Evolutionary conservation across 768 basidiomycete species (phyloP).

Genomic region (Neoboletus subvelutipes): DNA sequence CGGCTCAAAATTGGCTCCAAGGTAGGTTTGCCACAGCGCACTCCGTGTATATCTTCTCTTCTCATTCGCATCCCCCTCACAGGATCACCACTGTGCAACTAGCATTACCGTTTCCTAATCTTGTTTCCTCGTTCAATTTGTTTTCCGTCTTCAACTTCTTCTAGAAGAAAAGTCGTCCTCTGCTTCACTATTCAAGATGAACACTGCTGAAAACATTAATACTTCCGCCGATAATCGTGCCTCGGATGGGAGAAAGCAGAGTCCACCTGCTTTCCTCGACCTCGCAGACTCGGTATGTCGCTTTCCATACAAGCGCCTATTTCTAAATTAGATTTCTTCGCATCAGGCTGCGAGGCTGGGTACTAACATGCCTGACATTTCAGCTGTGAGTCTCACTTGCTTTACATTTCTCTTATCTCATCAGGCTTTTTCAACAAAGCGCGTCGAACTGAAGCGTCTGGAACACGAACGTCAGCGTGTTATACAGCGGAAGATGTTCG

Average conservation of each 20-base stretch:
- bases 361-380: conserved; percentile 84
- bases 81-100: conserved; percentile 70
- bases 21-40: conserved; percentile 37
- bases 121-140: conserved; percentile 47
- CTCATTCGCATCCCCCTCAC: conserved; percentile 19
- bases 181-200: conserved; percentile 58
- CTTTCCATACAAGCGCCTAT: conserved; percentile 10
- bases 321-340: conserved; percentile 4
- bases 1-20: conserved; percentile 74
- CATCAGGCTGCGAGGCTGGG: conserved; percentile 76
- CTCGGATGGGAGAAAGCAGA: conserved; percentile 76
- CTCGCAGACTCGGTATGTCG: conserved; percentile 85
- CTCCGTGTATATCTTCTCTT: conserved; percentile 23
- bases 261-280: conserved; percentile 90
- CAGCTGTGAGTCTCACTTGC: conserved; percentile 58
- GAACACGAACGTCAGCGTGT: conserved; percentile 84
- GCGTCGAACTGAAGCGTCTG: conserved; percentile 86
- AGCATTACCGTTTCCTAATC: conserved; percentile 55
- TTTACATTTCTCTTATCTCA: conserved; percentile 4
- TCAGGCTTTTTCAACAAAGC: conserved; percentile 41
- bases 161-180: conserved; percentile 51
- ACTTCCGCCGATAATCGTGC: conserved; percentile 69
- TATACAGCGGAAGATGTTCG: conserved; percentile 86
- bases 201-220: conserved; percentile 68
- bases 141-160: conserved; percentile 52